Conservation (phyloP, 1,139 yeast genomes). For the Taiozyma sp. region DNA sequence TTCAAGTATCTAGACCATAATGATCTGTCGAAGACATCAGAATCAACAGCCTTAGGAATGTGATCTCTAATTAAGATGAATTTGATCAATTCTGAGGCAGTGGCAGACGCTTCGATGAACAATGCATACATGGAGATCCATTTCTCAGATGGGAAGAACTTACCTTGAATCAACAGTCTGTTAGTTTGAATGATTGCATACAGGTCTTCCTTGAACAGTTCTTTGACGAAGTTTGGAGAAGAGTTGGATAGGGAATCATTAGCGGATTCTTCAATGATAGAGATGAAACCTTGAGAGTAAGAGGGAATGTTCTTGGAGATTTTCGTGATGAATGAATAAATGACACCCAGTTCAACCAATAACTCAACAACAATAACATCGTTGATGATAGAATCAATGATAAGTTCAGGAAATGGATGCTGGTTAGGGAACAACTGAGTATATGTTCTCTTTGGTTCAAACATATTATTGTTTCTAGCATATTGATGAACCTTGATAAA, state of each 20-base stretch:
- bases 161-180: slow-evolving; percentile 50
- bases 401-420: slow-evolving; percentile 58
- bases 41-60: slow-evolving; percentile 47
- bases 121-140: slow-evolving; percentile 68
- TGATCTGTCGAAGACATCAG: slow-evolving; percentile 45
- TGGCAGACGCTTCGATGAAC: slow-evolving; percentile 54
- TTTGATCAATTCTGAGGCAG: slow-evolving; percentile 51
- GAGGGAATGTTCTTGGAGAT: slow-evolving; percentile 45
- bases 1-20: slow-evolving; percentile 65
- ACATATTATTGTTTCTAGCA: slow-evolving; percentile 45
- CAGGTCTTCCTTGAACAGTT: slow-evolving; percentile 28
- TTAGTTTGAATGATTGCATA: slow-evolving; percentile 42
- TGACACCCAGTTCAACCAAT: slow-evolving; percentile 59
- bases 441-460: slow-evolving; percentile 57
- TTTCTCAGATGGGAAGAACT: slow-evolving; percentile 58
- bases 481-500: slow-evolving; percentile 49
- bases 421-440: slow-evolving; percentile 63
- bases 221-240: slow-evolving; percentile 25
- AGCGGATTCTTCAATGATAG: slow-evolving; percentile 32
- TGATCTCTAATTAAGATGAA: slow-evolving; percentile 48
- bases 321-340: slow-evolving; percentile 52
- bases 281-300: slow-evolving; percentile 38
- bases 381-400: slow-evolving; percentile 71
- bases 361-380: slow-evolving; percentile 71
- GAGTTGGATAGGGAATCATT: slow-evolving; percentile 34